Evolutionary conservation across 1,284 basidiomycete species (phyloP), one percentile per base, ranked within the genome.

Genomic region (Fomitopsis betulina): DNA sequence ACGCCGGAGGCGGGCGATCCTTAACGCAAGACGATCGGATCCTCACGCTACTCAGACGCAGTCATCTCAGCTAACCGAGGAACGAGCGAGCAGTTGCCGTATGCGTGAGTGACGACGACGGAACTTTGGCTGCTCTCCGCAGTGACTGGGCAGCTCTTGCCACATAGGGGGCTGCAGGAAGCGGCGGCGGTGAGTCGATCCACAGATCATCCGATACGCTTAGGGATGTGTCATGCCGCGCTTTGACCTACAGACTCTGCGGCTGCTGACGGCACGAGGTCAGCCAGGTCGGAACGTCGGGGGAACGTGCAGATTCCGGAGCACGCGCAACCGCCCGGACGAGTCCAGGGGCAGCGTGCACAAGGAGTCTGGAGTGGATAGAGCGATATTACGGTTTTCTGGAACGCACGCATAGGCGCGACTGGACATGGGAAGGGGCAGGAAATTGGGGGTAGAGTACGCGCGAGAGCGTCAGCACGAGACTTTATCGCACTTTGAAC

Each of bases 401-500:
- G 63, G 66, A 45, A 58, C 25, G 47, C 37, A 40, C 66, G 65
- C 64, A 66, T 68, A 63, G 66, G 65, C 63, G 66, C 67, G 69
- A 62, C 62, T 64, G 60, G 54, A 45, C 50, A 55, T 51, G 32
- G 57, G 57, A 62, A 61, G 54, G 54, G 21, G 38, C 54, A 57
- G 54, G 52, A 43, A 57, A 47, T 47, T 47, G 56, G 51, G 54
- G 53, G 56, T 58, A 57, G 65, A 53, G 61, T 57, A 58, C 60
- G 64, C 62, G 58, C 59, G 61, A 55, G 60, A 61, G 63, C 49
- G 57, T 61, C 47, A 55, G 64, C 67, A 68, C 65, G 69, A 69
- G 72, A 71, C 73, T 73, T 70, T 66, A 68, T 68, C 65, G 63
- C 60, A 58, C 57, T 54, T 58, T 62, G 62, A 50, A 33, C 61